Conservation (phyloP, 768 basidiomycete genomes). For the Phylloporus sp. region DNA sequence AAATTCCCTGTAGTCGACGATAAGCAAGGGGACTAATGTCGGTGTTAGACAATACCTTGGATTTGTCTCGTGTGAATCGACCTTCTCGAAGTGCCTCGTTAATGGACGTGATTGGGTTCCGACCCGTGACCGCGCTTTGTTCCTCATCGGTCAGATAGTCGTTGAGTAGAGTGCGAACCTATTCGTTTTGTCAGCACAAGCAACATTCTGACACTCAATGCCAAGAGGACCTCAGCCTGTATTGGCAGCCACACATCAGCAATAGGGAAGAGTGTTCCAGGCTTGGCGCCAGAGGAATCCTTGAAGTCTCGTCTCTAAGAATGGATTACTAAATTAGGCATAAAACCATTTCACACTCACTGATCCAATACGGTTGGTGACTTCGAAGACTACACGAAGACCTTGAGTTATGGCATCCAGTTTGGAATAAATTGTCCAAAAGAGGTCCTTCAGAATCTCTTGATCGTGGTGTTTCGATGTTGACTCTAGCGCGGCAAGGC, state of each 20-base stretch:
- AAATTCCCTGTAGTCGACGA: conserved; percentile 56
- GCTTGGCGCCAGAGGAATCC: conserved; percentile 77
- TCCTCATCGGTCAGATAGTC: conserved; percentile 95
- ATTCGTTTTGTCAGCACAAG: conserved; percentile 4
- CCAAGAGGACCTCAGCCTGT: conserved; percentile 69
- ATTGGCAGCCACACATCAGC: conserved; percentile 86
- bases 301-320: conserved; percentile 84
- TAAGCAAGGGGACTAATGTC: neutral
- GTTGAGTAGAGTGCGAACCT: conserved; percentile 81
- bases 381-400: conserved; percentile 84
- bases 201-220: neutral
- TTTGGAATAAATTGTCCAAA: conserved; percentile 97
- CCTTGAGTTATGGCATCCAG: conserved; percentile 92
- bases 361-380: conserved; percentile 84
- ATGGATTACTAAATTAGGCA: neutral
- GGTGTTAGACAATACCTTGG: conserved; percentile 52
- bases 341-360: conserved; percentile 55
- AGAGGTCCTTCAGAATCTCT: conserved; percentile 84
- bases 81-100: conserved; percentile 90
- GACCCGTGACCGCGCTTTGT: conserved; percentile 67
- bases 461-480: conserved; percentile 72
- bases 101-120: conserved; percentile 89
- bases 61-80: conserved; percentile 70
- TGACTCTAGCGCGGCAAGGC: conserved; percentile 71
- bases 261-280: conserved; percentile 74